These are phyloP conservation scores for Calonectria leucothoes DNA, from an alignment of 2,329 filamentous ascomycete genomes.

Conservation along the genomic window DNA sequence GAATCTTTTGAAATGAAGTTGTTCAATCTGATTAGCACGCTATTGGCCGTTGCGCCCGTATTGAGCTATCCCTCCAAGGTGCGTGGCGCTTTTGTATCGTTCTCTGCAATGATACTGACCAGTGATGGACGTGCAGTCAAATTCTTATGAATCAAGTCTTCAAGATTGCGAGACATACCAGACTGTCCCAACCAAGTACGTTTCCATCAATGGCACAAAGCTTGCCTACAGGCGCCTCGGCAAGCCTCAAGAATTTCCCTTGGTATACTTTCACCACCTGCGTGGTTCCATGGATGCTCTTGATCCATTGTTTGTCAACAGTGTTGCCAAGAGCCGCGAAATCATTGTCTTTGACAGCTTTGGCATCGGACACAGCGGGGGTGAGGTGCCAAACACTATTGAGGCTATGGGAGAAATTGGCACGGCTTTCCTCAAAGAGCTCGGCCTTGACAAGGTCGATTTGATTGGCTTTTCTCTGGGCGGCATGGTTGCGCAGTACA, in stretches of 20 bases:
- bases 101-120: no score
- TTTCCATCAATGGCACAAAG: neutral
- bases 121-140: no score
- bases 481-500: neutral
- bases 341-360: neutral
- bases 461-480: neutral
- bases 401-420: neutral
- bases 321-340: neutral
- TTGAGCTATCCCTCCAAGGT: no score
- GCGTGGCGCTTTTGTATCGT: no score
- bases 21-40: no score
- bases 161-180: no score
- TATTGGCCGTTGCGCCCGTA: no score
- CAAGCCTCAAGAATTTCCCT: neutral
- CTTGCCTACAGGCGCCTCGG: neutral
- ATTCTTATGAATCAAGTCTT: no score
- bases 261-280: neutral
- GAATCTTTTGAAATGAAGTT: no score
- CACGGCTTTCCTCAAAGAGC: neutral
- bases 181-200: neutral
- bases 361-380: neutral
- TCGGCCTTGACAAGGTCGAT: neutral
- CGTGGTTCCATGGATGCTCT: neutral
- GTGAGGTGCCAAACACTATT: neutral
- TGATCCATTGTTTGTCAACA: neutral